phyloP scores from a whole-genome alignment of 2,329 filamentous ascomycete species.

The Aspergillus sp. region DNA sequence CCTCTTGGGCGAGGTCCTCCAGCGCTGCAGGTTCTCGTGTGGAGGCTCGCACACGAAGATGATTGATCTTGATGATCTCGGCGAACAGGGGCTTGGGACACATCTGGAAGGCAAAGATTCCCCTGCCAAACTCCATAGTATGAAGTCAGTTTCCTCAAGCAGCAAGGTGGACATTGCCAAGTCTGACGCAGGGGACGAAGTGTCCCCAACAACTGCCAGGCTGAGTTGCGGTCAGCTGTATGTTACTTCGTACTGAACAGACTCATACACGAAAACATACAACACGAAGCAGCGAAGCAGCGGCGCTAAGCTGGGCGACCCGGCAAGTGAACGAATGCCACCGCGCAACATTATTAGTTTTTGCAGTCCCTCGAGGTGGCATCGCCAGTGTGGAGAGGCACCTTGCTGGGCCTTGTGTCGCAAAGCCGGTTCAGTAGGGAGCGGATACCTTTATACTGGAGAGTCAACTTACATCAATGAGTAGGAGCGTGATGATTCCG shows the following conservation, averaged over 20 bases:
- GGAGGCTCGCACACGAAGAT: slow-evolving; percentile 28
- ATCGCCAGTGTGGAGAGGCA: slow-evolving; percentile 32
- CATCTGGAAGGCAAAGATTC: slow-evolving; percentile 22
- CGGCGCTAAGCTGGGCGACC: slow-evolving; percentile 17
- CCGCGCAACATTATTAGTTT: slow-evolving; percentile 34
- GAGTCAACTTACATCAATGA: slow-evolving; percentile 9
- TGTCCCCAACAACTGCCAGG: slow-evolving; percentile 35
- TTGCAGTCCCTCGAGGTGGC: slow-evolving; percentile 34
- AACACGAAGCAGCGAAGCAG: slow-evolving; percentile 26
- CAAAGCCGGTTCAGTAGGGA: background rate
- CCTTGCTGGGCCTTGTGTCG: too few relatives aligned
- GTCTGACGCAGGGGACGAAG: slow-evolving; percentile 35
- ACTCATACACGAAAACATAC: slow-evolving; percentile 12
- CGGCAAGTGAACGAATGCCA: slow-evolving; percentile 25
- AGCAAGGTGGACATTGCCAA: slow-evolving; percentile 23
- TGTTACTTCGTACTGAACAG: background rate
- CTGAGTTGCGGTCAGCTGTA: slow-evolving; percentile 17
- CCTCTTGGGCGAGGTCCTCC: slow-evolving; percentile 13
- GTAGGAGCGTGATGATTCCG: slow-evolving; percentile 32
- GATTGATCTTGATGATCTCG: slow-evolving; percentile 37
- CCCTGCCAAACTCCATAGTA: slow-evolving; percentile 22
- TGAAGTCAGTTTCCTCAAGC: slow-evolving; percentile 14
- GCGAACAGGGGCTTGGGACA: slow-evolving; percentile 33
- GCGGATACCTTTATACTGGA: background rate
- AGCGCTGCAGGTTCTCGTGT: background rate